Evolutionary conservation across 257 asterid species (phyloP), one percentile per base, ranked within the genome.

Genomic region (Paraleonurus japonicus): DNA sequence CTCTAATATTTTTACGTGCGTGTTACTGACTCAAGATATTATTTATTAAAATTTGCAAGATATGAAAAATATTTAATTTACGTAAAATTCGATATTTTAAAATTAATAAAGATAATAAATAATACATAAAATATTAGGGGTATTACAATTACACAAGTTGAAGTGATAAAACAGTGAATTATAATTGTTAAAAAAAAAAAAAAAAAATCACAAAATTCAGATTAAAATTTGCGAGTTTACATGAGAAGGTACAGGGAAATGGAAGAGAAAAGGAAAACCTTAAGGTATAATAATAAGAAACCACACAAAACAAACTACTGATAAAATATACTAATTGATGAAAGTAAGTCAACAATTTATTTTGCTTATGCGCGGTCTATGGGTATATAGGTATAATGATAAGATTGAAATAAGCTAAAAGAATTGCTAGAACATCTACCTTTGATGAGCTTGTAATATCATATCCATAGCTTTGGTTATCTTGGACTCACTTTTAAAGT

Each of bases 391-490:
- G 24, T 7, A 15, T 20, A 60, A 13, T 35, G 43, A 62, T 22
- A 55, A 54, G 19, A 60, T 30, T 9, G 17, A 37, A 32, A 55
- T 23, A 70, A 65, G 20, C 54, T 55, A 37, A 45, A 48, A 59
- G n/a, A 15, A 23, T 53, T 61, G 67, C 55, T 66, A 39, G 48
- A 74, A 62, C 43, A 63, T 19, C 55, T 82, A 85, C 99, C 96
- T 88, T 89, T n/a, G n/a, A n/a, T n/a, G n/a, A n/a, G n/a, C n/a
- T n/a, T n/a, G n/a, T n/a, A n/a, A n/a, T n/a, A n/a, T n/a, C n/a
- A n/a, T n/a, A n/a, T n/a, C n/a, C n/a, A n/a, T n/a, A n/a, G n/a
- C n/a, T n/a, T n/a, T n/a, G n/a, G n/a, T n/a, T n/a, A n/a, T n/a
- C n/a, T n/a, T n/a, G n/a, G n/a, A n/a, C n/a, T n/a, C n/a, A n/a